phyloP scores from a whole-genome alignment of 345 rosid species.

The Brassica carinata region DNA sequence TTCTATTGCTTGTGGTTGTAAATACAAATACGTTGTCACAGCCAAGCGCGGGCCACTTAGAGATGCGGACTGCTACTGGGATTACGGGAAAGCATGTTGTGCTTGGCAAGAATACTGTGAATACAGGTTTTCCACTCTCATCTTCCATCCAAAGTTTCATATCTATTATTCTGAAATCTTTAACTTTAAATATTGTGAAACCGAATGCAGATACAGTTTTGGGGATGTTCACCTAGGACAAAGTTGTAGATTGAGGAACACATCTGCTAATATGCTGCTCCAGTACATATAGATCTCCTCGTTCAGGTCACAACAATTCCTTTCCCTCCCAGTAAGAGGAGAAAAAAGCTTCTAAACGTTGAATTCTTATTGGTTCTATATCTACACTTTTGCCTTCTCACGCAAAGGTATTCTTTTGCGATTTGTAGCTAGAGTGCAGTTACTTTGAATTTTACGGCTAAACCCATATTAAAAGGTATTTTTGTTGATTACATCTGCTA shows the following conservation, averaged over 20 bases:
- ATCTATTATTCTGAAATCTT: neutral
- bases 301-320: neutral
- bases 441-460: conserved; percentile 17
- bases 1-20: conserved; percentile 14
- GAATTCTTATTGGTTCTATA: conserved; percentile 4
- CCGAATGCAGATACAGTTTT: neutral
- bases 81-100: conserved; percentile 94
- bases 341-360: neutral
- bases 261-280: conserved; percentile 48
- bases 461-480: neutral
- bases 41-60: conserved; percentile 96
- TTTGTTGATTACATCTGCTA: conserved; percentile 4
- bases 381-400: conserved; percentile 8
- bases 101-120: conserved; percentile 96
- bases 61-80: conserved; percentile 96
- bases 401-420: conserved; percentile 30
- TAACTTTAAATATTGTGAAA: neutral
- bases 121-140: conserved; percentile 65
- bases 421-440: conserved; percentile 26
- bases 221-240: conserved; percentile 92
- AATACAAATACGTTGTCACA: conserved; percentile 32
- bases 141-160: conserved; percentile 2
- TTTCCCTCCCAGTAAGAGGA: neutral
- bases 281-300: neutral
- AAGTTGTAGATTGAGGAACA: conserved; percentile 92